Evolutionary conservation across 495 filamentous ascomycete genomes (phyloP), one percentile per base, ranked within the genome.

Genomic region (Daldinia childiae): DNA sequence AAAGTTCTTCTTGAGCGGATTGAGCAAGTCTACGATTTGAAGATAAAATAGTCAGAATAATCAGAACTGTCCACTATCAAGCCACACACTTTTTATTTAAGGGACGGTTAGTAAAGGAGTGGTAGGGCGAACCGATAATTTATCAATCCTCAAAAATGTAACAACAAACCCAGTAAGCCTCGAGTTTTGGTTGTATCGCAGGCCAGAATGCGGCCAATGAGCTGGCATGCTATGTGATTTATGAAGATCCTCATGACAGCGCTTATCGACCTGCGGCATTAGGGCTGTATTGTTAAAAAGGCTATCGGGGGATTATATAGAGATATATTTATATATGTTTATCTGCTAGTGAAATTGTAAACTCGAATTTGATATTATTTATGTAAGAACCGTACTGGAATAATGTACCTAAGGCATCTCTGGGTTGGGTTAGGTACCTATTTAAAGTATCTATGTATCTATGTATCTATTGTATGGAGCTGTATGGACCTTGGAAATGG

Each of bases 221-320:
- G 50, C 34, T 14, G 34, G 58, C 55, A 41, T 68, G 56, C 64
- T 61, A 57, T 54, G 64, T 65, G 62, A 66, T 50, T 73, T 39
- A 63, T 69, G 71, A 69, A 66, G 71, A 73, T 73, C 71, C 58
- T 73, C 58, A 63, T 73, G 62, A 69, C 38, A 62, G 24, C 39
- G 27, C 55, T 50, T 30, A 8, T 48, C 66, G 56, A 36, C 57
- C 55, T 34, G 5, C 45, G 51, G 38, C 58, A 32, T 55, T 8
- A 19, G 32, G 38, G 50, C 62, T 61, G 57, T 39, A 38, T 27
- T 39, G 32, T 61, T 58, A 58, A 66, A 43, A 52, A 62, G 61
- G 26, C 9, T 14, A 29, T 17, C 52, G 4, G 4, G 52, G 27
- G 11, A n/a, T 48, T 17, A 9, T 19, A 45, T 8, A 45, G n/a